Evolutionary conservation across 495 filamentous ascomycete genomes (phyloP).

Genomic region (Penicillium atrosanguineum): DNA sequence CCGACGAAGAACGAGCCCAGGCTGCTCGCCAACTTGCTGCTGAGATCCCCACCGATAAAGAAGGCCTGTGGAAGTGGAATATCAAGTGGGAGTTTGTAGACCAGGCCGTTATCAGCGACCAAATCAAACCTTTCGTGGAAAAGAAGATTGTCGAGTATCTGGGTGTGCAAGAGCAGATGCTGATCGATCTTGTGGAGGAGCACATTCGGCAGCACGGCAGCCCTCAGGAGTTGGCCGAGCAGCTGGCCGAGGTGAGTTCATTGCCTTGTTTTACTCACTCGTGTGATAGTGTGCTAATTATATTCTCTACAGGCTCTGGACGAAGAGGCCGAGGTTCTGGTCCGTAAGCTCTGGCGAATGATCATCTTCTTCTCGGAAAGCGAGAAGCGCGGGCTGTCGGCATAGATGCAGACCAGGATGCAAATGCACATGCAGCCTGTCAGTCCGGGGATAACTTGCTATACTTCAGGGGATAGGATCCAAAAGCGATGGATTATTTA

Average conservation of each 20-base stretch:
- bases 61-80: slow-evolving; percentile 86
- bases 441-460: not conserved
- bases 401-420: slow-evolving; percentile 30
- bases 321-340: slow-evolving; percentile 90
- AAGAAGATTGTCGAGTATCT: slow-evolving; percentile 97
- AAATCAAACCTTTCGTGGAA: slow-evolving; percentile 92
- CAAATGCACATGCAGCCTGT: not conserved
- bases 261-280: slow-evolving; percentile 6
- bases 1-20: slow-evolving; percentile 80
- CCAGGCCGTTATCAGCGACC: slow-evolving; percentile 75
- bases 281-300: slow-evolving; percentile 29
- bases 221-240: slow-evolving; percentile 78
- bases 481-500: not conserved
- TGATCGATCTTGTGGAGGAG: slow-evolving; percentile 89
- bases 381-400: slow-evolving; percentile 85
- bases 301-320: slow-evolving; percentile 66
- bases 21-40: slow-evolving; percentile 75
- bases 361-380: slow-evolving; percentile 96
- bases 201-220: slow-evolving; percentile 74
- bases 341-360: slow-evolving; percentile 98
- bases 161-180: slow-evolving; percentile 92
- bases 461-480: not conserved
- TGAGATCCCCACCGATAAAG: slow-evolving; percentile 85
- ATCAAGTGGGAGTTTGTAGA: slow-evolving; percentile 96
- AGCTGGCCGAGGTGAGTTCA: slow-evolving; percentile 74